Conservation (phyloP, 176 grass and related monocot species). For the Bonia amplexicaulis region DNA sequence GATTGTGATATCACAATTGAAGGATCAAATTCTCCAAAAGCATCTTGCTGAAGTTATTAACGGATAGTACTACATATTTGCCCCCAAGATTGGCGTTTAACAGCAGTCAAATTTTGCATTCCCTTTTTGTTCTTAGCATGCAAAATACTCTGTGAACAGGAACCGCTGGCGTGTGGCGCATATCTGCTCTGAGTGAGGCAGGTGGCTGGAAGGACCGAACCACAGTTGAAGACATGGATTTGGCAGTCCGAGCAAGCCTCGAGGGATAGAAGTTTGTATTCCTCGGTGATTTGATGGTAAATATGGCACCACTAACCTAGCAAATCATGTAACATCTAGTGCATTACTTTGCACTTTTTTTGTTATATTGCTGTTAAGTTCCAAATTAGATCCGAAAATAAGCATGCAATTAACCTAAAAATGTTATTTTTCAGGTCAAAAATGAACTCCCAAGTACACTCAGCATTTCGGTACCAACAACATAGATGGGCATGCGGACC, state of each 20-base stretch:
- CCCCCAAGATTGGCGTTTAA: too few relatives aligned
- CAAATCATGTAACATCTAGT: too few relatives aligned
- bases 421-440: slow-evolving; percentile 51
- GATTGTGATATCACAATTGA: neutral
- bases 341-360: too few relatives aligned
- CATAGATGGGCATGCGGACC: slow-evolving; percentile 78
- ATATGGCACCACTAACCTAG: too few relatives aligned
- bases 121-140: too few relatives aligned
- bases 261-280: slow-evolving; percentile 68
- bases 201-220: slow-evolving; percentile 68
- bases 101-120: too few relatives aligned
- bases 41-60: neutral
- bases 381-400: too few relatives aligned
- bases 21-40: neutral
- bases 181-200: neutral
- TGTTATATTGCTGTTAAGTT: too few relatives aligned
- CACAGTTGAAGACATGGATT: slow-evolving; percentile 79
- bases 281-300: slow-evolving; percentile 58
- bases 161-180: neutral
- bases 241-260: slow-evolving; percentile 60
- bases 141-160: neutral
- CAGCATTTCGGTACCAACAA: slow-evolving; percentile 77
- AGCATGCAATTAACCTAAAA: too few relatives aligned
- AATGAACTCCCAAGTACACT: slow-evolving; percentile 79
- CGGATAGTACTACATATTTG: neutral